Base-by-base conservation (phyloP, 228 moss, liverwort and hornwort genomes). In the Sphagnum magellanicum region DNA sequence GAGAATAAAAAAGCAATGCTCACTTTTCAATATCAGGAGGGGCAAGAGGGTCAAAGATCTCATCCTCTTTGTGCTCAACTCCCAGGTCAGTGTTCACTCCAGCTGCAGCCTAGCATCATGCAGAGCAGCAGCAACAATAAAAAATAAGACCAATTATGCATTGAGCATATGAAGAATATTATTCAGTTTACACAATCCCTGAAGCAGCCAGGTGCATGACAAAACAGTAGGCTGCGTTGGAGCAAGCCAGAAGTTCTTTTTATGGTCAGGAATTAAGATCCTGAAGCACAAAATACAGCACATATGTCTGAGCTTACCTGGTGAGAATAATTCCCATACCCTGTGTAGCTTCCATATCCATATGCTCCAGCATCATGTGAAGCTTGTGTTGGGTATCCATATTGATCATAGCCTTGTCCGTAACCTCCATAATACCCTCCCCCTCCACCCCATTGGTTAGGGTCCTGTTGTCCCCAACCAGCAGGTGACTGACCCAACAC, bases 61-160 rank as follows among this genome's bases (percentile, higher is more conserved):
- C 97, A 84, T 97, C 97, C 91, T 97, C 97, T 89, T 93, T 97
- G 50, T 91, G 93, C 87, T 97, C 97, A 83, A 81, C 79, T 67
- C 82, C 72, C 68, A 84, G 84, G 52, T 32, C 32, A 32, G 32
- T 32, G 32, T 32, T 32, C 32, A 32, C 32, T 32, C 32, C 32
- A 32, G 32, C 32, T 32, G 32, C 32, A 32, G 32, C 32, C 32
- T 32, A 32, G 32, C 32, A 32, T 32, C 32, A 32, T 32, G 32
- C 32, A 32, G 32, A 32, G 3, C 32, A 32, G 32, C 32, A 32
- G 32, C 32, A 32, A 32, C 32, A 32, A 32, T 3, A 32, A 32
- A 32, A 32, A 3, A 32, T 3, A 32, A 32, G 3, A 32, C 32
- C 32, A 32, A 32, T 32, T 32, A 32, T 17, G 17, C 17, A 17